Evolutionary conservation across 345 rosid genomes (phyloP).

Genomic region (Ricinus communis): DNA sequence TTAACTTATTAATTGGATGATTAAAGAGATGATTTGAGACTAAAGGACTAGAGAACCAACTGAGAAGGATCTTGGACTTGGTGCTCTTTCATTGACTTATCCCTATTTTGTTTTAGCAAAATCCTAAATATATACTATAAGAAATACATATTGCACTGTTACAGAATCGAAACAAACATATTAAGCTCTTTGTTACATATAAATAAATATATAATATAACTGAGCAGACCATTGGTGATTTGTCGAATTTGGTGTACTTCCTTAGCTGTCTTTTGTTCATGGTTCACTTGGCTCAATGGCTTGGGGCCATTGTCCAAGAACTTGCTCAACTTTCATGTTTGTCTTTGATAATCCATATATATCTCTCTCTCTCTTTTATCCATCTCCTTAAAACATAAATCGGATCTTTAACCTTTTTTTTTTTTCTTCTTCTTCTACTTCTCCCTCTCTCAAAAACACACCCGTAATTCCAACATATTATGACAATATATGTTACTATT

Average conservation of each 20-base stretch:
- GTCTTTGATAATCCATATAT: slow-evolving; percentile 34
- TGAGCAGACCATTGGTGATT: slow-evolving; percentile 28
- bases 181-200: neutral
- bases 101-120: slow-evolving; percentile 11
- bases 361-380: neutral
- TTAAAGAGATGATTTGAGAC: neutral
- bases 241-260: slow-evolving; percentile 53
- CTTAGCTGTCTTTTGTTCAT: slow-evolving; percentile 27
- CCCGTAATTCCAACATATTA: neutral
- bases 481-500: neutral
- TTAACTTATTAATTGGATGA: slow-evolving; percentile 9
- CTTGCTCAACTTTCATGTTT: slow-evolving; percentile 21
- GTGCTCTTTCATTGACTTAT: slow-evolving; percentile 26
- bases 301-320: slow-evolving; percentile 29
- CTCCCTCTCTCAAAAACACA: too few relatives aligned
- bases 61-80: slow-evolving; percentile 37
- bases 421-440: too few relatives aligned
- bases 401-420: slow-evolving; percentile 27
- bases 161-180: slow-evolving; percentile 13
- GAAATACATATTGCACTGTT: neutral
- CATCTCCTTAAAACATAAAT: slow-evolving; percentile 7
- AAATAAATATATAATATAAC: neutral
- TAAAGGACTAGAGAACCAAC: slow-evolving; percentile 4
- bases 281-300: slow-evolving; percentile 46
- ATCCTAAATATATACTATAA: slow-evolving; percentile 15